Percentiles rank a stretch among this genome's conserved stretches.
Evolutionary conservation across 345 rosid species (phyloP).

Genomic region (Populus ilicifolia): DNA sequence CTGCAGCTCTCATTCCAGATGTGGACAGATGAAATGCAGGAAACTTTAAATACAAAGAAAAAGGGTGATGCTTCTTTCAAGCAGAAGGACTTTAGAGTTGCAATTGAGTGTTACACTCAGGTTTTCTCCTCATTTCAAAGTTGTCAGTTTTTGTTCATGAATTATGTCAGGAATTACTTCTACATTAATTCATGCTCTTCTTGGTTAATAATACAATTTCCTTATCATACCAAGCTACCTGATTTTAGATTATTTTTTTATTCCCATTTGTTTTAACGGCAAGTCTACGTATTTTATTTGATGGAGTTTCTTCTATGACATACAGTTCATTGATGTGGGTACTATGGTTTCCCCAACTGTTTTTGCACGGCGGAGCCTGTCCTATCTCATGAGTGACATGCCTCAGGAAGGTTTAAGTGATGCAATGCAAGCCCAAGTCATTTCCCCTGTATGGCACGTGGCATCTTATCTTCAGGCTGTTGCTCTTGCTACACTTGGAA

Average conservation of each 20-base stretch:
- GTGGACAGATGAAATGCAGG: conserved; percentile 98
- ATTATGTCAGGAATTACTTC: background rate
- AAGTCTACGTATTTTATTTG: background rate
- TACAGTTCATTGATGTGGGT: conserved; percentile 80
- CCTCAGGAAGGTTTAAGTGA: conserved; percentile 74
- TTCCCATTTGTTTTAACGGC: background rate
- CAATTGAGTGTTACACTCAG: conserved; percentile 76
- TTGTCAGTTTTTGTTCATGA: background rate
- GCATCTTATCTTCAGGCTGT: conserved; percentile 87
- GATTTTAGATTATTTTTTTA: background rate
- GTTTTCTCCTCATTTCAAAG: conserved; percentile 24
- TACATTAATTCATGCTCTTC: background rate
- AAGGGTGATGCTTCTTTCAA: conserved; percentile 84
- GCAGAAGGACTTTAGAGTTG: conserved; percentile 63
- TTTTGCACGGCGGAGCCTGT: conserved; percentile 75
- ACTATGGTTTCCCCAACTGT: conserved; percentile 88
- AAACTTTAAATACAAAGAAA: conserved; percentile 76
- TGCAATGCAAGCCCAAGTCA: conserved; percentile 84
- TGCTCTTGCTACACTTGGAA: conserved; percentile 58
- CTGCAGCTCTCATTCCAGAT: conserved; percentile 92
- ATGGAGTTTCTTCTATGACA: background rate
- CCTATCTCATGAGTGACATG: conserved; percentile 70
- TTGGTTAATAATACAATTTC: background rate
- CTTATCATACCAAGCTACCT: background rate
- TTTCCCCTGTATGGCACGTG: conserved; percentile 78